These are phyloP conservation scores for Dimargaris xerosporica DNA, from an alignment of 192 early-diverging fungal genomes.

Conservation along the genomic window DNA sequence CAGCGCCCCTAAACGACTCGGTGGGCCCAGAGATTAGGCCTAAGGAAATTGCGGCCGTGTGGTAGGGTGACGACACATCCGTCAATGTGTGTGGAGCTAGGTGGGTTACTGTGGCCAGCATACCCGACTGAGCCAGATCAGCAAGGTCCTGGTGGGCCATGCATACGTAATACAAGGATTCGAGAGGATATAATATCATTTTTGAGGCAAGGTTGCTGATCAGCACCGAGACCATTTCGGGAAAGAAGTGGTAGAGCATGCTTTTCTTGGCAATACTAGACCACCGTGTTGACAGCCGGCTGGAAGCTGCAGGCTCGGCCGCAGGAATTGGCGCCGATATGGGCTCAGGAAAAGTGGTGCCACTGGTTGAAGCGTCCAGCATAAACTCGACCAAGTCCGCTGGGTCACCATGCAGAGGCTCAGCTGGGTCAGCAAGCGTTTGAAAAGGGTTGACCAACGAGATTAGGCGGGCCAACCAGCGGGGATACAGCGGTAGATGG, in stretches of 20 bases:
- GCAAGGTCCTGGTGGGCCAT: not conserved
- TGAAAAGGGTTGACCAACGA: not conserved
- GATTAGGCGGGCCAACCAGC: not conserved
- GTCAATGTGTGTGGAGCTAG: too few species aligned
- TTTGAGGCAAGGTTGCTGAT: conserved; percentile 1
- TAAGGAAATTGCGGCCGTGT: not conserved
- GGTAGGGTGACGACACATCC: too few species aligned
- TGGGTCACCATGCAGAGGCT: not conserved
- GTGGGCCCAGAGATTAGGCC: not conserved
- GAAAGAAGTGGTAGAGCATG: conserved; percentile 1
- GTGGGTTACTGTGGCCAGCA: not conserved
- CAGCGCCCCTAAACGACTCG: not conserved
- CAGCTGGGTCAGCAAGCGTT: not conserved
- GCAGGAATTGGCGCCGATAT: not conserved
- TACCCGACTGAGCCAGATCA: not conserved
- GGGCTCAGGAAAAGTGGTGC: not conserved
- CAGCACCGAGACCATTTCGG: not conserved
- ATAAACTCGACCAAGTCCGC: not conserved
- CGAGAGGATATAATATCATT: not conserved
- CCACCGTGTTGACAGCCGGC: too few species aligned
- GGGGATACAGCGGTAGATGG: not conserved
- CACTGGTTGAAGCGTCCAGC: not conserved
- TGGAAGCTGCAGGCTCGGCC: not conserved
- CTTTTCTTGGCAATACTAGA: not conserved
- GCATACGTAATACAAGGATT: not conserved